Percentiles rank a stretch among this genome's conserved stretches.
Evolutionary conservation across 164 flowering plant species (phyloP).

Genomic region (Sextonia rubra): DNA sequence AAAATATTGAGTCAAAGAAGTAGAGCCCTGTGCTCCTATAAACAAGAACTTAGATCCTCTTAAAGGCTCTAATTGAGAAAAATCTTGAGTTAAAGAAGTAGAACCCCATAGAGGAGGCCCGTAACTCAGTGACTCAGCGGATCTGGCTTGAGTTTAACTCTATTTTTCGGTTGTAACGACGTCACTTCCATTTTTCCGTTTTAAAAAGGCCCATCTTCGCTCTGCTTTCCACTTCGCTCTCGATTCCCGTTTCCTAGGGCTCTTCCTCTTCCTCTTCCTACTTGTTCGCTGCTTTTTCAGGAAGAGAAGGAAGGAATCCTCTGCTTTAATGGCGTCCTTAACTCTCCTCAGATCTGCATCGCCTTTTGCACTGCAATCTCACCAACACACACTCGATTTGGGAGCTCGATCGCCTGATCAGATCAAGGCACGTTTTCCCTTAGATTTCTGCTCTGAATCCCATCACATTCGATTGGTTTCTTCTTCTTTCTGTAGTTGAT

Average conservation of each 20-base stretch:
- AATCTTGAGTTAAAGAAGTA: too few relatives aligned
- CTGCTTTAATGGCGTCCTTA: constrained; percentile 5
- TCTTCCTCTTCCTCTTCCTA: background rate
- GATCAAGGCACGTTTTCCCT: constrained; percentile 1
- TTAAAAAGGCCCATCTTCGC: background rate
- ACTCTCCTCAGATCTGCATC: constrained; percentile 10
- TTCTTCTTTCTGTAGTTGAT: background rate
- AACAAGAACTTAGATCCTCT: too few relatives aligned
- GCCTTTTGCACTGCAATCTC: background rate
- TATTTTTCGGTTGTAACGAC: too few relatives aligned
- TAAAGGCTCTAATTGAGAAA: too few relatives aligned
- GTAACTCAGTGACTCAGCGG: too few relatives aligned
- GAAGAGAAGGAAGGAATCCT: too few relatives aligned
- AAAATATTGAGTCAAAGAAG: too few relatives aligned
- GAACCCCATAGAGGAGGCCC: too few relatives aligned
- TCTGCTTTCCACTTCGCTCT: background rate
- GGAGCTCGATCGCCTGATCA: constrained; percentile 5
- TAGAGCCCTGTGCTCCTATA: too few relatives aligned
- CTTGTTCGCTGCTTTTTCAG: background rate
- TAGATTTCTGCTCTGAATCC: background rate
- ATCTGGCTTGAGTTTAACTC: too few relatives aligned
- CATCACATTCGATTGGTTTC: background rate
- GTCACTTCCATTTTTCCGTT: too few relatives aligned
- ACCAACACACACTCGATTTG: background rate
- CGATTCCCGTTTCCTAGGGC: constrained; percentile 6